A percentile compares a stretch with the other conserved stretches of the same genome.
Evolutionary conservation across 2,329 filamentous ascomycete genomes (phyloP).

Genomic region (Alternaria longipes): DNA sequence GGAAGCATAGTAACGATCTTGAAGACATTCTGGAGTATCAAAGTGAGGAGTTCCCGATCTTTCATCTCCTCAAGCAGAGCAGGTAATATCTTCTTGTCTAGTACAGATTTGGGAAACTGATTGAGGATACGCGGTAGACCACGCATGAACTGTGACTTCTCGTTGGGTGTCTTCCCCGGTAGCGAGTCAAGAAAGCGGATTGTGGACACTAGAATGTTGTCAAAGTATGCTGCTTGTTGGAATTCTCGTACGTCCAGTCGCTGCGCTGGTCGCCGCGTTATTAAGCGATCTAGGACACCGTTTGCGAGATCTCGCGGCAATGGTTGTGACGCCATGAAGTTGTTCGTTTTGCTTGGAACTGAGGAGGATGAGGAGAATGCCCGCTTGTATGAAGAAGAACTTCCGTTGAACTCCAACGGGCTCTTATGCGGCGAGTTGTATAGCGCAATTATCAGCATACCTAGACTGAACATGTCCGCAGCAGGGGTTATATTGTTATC

Average conservation of each 20-base stretch:
- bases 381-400: conserved; percentile 84
- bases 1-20: conserved; percentile 84
- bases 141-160: conserved; percentile 91
- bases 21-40: conserved; percentile 91
- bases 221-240: conserved; percentile 94
- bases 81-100: conserved; percentile 93
- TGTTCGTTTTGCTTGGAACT: conserved; percentile 81
- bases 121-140: conserved; percentile 86
- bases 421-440: conserved; percentile 96
- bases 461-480: conserved; percentile 93
- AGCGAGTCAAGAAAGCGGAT: conserved; percentile 93
- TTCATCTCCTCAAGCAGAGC: conserved; percentile 93
- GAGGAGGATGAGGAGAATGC: conserved; percentile 80
- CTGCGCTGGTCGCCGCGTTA: conserved; percentile 86
- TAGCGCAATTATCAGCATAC: conserved; percentile 84
- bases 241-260: conserved; percentile 89
- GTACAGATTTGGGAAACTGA: conserved; percentile 90
- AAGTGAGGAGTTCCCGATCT: conserved; percentile 83
- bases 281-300: conserved; percentile 82
- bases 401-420: conserved; percentile 83
- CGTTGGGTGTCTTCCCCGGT: conserved; percentile 87
- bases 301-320: conserved; percentile 80
- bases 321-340: conserved; percentile 80
- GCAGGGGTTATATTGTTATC: conserved; percentile 86
- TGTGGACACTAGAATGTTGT: conserved; percentile 95